A percentile compares a stretch with the other conserved stretches of the same genome.
These are phyloP conservation scores for Clonostachys byssicola DNA, from an alignment of 2,329 filamentous ascomycete species.

Conservation along the genomic window DNA sequence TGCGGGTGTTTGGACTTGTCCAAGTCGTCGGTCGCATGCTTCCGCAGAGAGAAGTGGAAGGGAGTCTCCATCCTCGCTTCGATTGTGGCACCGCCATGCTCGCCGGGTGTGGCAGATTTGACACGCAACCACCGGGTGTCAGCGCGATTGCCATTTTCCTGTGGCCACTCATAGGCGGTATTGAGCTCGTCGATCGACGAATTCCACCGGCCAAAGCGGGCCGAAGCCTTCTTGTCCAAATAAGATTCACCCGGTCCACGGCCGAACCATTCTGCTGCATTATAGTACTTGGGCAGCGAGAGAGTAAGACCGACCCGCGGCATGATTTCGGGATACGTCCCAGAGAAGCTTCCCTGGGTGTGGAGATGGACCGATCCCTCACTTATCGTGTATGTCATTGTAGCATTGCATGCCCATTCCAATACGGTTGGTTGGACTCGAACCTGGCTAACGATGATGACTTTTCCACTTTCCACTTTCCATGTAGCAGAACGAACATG, in stretches of 20 bases:
- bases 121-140: slow-evolving; percentile 53
- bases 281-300: slow-evolving; percentile 38
- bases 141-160: slow-evolving; percentile 63
- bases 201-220: slow-evolving; percentile 45
- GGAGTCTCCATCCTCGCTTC: slow-evolving; percentile 1
- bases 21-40: slow-evolving; percentile 2
- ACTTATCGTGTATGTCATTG: slow-evolving; percentile 47
- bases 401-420: slow-evolving; percentile 50
- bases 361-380: slow-evolving; percentile 42
- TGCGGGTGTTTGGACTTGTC: slow-evolving; percentile 4
- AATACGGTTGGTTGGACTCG: slow-evolving; percentile 55
- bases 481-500: slow-evolving; percentile 37
- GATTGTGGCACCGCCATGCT: slow-evolving; percentile 1
- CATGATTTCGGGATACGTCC: slow-evolving; percentile 47
- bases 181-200: slow-evolving; percentile 43
- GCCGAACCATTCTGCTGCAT: slow-evolving; percentile 54
- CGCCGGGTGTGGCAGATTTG: slow-evolving; percentile 7
- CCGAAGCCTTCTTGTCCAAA: slow-evolving; percentile 54
- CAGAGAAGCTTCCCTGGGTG: slow-evolving; percentile 31
- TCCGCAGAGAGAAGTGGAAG: slow-evolving; percentile 3
- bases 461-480: slow-evolving; percentile 21
- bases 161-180: slow-evolving; percentile 60
- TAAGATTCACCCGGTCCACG: slow-evolving; percentile 62
- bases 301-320: slow-evolving; percentile 60
- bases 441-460: slow-evolving; percentile 45